phyloP scores from a whole-genome alignment of 169 alveolate genomes.

The Cryptosporidium canis region DNA sequence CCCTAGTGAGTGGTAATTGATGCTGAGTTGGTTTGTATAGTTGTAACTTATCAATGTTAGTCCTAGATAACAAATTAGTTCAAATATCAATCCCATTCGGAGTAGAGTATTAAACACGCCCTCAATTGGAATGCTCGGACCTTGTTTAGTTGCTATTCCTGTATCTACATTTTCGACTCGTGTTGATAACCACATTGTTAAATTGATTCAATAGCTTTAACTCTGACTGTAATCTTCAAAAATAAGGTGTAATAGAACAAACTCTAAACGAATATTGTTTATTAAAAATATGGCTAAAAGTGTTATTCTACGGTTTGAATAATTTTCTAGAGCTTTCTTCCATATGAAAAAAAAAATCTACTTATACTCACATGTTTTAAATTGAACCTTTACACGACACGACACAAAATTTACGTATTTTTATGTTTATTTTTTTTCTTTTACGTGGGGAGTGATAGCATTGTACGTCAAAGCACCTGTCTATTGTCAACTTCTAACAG shows the following conservation, averaged over 20 bases:
- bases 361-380: slow-evolving; percentile 57
- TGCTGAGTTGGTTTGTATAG: slow-evolving; percentile 22
- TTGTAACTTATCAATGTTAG: slow-evolving; percentile 57
- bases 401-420: slow-evolving; percentile 58
- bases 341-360: slow-evolving; percentile 47
- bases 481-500: slow-evolving; percentile 37
- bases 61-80: slow-evolving; percentile 44
- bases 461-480: slow-evolving; percentile 62
- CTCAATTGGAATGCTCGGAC: slow-evolving; percentile 67
- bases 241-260: neutral
- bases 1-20: slow-evolving; percentile 61
- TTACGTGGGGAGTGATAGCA: slow-evolving; percentile 70
- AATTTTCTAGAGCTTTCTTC: neutral
- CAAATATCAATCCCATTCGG: slow-evolving; percentile 46
- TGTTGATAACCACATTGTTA: slow-evolving; percentile 69
- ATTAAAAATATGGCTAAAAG: neutral
- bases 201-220: neutral
- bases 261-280: slow-evolving; percentile 28
- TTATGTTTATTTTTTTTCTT: neutral
- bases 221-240: neutral
- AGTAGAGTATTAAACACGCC: slow-evolving; percentile 30
- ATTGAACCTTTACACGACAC: slow-evolving; percentile 71
- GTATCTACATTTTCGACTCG: slow-evolving; percentile 73
- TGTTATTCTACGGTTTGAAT: neutral
- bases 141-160: slow-evolving; percentile 72